These are phyloP conservation scores for Uromyces viciae-fabae DNA, from an alignment of 1,284 basidiomycete species.

Conservation along the genomic window DNA sequence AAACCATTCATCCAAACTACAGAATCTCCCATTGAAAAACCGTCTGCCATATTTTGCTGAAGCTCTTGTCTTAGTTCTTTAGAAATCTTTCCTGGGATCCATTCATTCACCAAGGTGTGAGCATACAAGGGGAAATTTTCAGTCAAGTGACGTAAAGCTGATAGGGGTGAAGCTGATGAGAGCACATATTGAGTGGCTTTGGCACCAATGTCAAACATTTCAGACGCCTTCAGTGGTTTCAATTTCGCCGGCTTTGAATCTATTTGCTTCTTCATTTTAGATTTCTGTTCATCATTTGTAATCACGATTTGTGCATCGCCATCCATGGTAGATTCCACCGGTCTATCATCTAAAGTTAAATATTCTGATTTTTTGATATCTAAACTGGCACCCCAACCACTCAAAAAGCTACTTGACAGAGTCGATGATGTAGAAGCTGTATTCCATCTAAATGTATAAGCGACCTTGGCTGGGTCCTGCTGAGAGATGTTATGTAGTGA, in stretches of 20 bases:
- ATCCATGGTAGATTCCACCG: constrained; percentile 26
- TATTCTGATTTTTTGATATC: constrained; percentile 98
- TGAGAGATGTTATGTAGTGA: constrained; percentile 24
- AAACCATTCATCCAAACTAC: constrained; percentile 74
- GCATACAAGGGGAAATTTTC: constrained; percentile 86
- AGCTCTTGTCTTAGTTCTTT: constrained; percentile 62
- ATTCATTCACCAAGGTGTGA: constrained; percentile 66
- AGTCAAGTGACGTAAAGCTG: constrained; percentile 67
- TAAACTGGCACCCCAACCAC: constrained; percentile 84
- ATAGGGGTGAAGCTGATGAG: constrained; percentile 62
- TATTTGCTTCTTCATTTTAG: neutral
- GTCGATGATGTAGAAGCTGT: neutral
- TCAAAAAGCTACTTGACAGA: constrained; percentile 59
- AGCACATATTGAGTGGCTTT: constrained; percentile 71
- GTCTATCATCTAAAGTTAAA: constrained; percentile 80
- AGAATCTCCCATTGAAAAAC: constrained; percentile 45
- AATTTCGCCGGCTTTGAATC: constrained; percentile 43
- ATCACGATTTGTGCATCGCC: neutral
- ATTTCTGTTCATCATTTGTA: neutral
- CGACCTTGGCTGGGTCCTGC: constrained; percentile 42
- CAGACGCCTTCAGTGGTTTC: constrained; percentile 47
- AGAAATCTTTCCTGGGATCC: constrained; percentile 59
- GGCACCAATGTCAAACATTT: constrained; percentile 60
- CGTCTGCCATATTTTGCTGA: constrained; percentile 59
- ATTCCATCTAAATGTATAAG: constrained; percentile 54